Base-by-base conservation (phyloP, 768 basidiomycete species). In the Kwoniella newhampshirensis region DNA sequence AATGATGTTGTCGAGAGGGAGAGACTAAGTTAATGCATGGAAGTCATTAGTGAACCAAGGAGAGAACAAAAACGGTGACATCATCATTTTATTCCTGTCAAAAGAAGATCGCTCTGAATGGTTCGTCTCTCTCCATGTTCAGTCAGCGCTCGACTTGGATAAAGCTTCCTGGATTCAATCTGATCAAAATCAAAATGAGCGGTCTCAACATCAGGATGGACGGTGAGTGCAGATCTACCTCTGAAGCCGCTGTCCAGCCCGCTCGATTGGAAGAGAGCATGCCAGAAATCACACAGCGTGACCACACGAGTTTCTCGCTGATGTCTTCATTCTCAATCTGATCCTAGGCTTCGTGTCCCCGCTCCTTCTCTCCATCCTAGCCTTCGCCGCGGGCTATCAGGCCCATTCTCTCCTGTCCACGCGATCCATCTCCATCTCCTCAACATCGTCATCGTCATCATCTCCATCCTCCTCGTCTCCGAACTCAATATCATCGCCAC, bases 361-460 rank as follows among this genome's bases (percentile, higher is more conserved):
- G 12, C 20, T 67, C 15, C 51, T 62, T 26, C 52, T 67, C 27
- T 52, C 62, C n/a, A 20, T 71, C 1, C 25, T 71, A 15, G 69
- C 69, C 39, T 71, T 71, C 46, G 54, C 62, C 13, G 20, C 63
- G 50, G 69, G 69, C 39, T 71, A 71, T 41, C 66, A 68, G 60
- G 49, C 54, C n/a, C 46, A 54, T 21, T 54, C 68, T 11, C 59
- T 58, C 51, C 30, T 64, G 25, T 39, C 54, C 12, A 42, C 60
- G 28, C 39, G 60, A 1, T 46, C 60, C 12, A 27, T 36, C 27
- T 18, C 54, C 32, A 17, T 44, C 35, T 42, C 60, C 5, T 53
- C 55, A 27, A 32, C 47, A 18, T 17, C 50, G 23, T 43, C 42
- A n/a, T 35, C 59, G 6, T 40, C 54, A 27, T 23, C 48, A 4